Base-by-base conservation (phyloP, 75 land plant genomes). In the Picea glauca region DNA sequence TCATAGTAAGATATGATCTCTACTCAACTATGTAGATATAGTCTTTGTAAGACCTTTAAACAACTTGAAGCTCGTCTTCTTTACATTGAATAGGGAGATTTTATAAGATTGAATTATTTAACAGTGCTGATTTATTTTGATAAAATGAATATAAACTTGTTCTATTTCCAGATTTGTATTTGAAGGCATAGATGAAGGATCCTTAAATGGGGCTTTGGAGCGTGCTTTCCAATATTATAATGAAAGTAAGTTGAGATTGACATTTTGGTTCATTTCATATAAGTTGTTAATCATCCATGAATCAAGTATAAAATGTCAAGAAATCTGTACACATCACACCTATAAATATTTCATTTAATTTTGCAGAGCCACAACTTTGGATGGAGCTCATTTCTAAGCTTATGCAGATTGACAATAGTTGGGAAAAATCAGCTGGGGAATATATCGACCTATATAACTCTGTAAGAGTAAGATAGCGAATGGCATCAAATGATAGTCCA, bases 141-240 rank as follows among this genome's bases (percentile, higher is more conserved):
- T 2, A 15, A 66, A 66, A 32, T 17, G 35, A 14, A 17, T 66
- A 32, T 5, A 66, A 66, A 4, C 17, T n/a, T 62, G 31, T 56
- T 80, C 59, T 46, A 3, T 60, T 59, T 58, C 20, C 74, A 91
- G 93, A 33, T 91, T 86, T 87, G 87, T 91, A 13, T 91, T 91
- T 77, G 91, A 91, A 82, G 93, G 93, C 18, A 86, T 91, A 60
- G 89, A 88, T 78, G 93, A 91, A 85, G 81, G 79, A 64, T 91
- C 93, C 7, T 73, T 91, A 32, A 76, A 83, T 33, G 70, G 82
- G 75, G 87, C 89, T 64, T 58, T 91, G 78, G 87, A 87, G 31
- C 91, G 89, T 72, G 91, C 93, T 32, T 83, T 91, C 72, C 23
- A 5, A 11, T 76, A 76, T 66, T 91, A 83, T 76, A 72, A 77